Percentiles rank a stretch among this genome's conserved stretches.
Conservation (phyloP, 2,329 filamentous ascomycete species). For the Claviceps purpurea region DNA sequence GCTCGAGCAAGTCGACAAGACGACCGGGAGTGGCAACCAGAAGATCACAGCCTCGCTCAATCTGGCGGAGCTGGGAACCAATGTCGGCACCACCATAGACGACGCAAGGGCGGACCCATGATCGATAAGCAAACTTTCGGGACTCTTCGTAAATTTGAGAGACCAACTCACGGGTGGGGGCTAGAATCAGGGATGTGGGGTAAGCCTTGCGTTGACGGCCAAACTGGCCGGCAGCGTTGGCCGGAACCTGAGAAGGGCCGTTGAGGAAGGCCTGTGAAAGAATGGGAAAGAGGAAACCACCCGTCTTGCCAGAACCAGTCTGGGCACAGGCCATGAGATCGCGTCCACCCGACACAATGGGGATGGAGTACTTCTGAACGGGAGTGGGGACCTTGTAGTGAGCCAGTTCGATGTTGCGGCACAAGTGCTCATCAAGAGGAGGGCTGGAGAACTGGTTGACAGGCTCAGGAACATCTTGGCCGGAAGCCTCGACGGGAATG, state of each 20-base stretch:
- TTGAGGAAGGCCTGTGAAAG: constrained; percentile 92
- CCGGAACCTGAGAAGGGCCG: constrained; percentile 61
- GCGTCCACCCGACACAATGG: constrained; percentile 94
- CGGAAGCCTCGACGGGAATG: constrained; percentile 95
- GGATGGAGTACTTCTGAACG: constrained; percentile 98
- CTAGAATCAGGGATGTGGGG: constrained; percentile 88
- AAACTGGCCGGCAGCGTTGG: constrained; percentile 54
- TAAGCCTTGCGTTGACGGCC: constrained; percentile 96
- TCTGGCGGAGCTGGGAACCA: constrained; percentile 92
- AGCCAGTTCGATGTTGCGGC: constrained; percentile 85
- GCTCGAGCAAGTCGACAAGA: constrained; percentile 95
- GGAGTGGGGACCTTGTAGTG: constrained; percentile 93
- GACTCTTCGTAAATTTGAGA: constrained; percentile 97
- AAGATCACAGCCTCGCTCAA: constrained; percentile 92
- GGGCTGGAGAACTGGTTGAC: constrained; percentile 86
- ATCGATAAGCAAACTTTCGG: constrained; percentile 96
- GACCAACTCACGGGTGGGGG: constrained; percentile 93
- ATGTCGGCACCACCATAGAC: constrained; percentile 99
- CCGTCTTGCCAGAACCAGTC: constrained; percentile 99
- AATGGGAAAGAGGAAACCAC: constrained; percentile 98
- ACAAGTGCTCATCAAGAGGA: constrained; percentile 84
- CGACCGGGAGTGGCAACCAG: constrained; percentile 94
- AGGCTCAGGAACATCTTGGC: constrained; percentile 82
- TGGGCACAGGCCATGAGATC: constrained; percentile 99
- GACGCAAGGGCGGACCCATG: constrained; percentile 96